phyloP scores from a whole-genome alignment of 2,329 filamentous ascomycete species.

The Xylaria sp. region DNA sequence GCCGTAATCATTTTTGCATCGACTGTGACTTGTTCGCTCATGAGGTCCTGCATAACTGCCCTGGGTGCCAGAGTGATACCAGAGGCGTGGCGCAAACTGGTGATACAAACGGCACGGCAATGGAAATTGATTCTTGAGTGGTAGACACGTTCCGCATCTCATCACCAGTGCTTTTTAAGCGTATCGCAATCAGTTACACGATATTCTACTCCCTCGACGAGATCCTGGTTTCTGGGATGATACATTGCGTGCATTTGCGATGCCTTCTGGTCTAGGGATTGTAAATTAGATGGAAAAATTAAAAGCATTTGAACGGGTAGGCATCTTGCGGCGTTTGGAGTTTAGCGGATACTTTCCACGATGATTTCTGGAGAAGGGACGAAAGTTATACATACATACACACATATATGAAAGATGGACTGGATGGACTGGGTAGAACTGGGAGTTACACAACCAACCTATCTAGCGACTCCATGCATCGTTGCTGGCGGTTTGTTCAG shows the following conservation, averaged over 20 bases:
- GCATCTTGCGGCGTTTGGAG: slow-evolving; percentile 29
- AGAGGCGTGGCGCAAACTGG: slow-evolving; percentile 43
- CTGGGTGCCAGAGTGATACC: slow-evolving; percentile 78
- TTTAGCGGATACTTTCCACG: not conserved
- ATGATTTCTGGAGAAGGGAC: slow-evolving; percentile 11
- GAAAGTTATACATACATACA: not conserved
- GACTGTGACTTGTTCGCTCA: slow-evolving; percentile 97
- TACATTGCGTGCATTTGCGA: not conserved
- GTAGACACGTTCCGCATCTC: not conserved
- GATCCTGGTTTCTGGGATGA: not conserved
- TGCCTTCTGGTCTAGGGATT: slow-evolving; percentile 8
- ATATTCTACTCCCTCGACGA: not conserved
- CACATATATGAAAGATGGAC: slow-evolving; percentile 4
- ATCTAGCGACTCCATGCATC: not conserved
- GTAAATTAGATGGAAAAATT: slow-evolving; percentile 8
- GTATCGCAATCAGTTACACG: not conserved
- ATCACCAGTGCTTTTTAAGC: not conserved
- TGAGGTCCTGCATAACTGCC: slow-evolving; percentile 94
- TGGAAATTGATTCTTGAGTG: slow-evolving; percentile 57
- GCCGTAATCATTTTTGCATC: slow-evolving; percentile 92
- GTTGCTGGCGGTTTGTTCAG: slow-evolving; percentile 10
- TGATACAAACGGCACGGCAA: slow-evolving; percentile 54
- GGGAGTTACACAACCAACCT: not conserved
- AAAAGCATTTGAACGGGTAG: slow-evolving; percentile 31
- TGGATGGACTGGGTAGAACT: slow-evolving; percentile 7